Evolutionary conservation across 371 early-diverging fungal genomes (phyloP).

Genomic region (Homolaphlyctis polyrhiza): DNA sequence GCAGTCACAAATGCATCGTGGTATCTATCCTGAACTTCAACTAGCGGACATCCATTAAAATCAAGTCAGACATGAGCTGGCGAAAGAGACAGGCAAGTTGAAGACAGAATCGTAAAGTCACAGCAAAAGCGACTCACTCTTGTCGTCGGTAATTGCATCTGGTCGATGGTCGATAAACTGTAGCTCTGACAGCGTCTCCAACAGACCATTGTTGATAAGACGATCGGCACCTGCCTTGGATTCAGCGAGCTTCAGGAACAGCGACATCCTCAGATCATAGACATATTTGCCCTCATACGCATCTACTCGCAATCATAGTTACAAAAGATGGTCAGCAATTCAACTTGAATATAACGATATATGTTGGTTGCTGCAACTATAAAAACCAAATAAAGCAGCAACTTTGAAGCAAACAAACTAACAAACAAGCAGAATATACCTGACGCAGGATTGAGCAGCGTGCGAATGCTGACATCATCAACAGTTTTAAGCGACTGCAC

Average conservation of each 20-base stretch:
- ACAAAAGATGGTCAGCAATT: conserved; percentile 2
- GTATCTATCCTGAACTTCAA: conserved; percentile 41
- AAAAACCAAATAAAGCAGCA: background rate
- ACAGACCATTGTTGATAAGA: conserved; percentile 65
- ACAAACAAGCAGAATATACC: conserved; percentile 6
- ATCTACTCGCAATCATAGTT: conserved; percentile 9
- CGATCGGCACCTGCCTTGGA: conserved; percentile 68
- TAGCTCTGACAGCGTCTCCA: conserved; percentile 73
- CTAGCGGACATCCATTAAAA: background rate
- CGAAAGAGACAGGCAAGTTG: no score
- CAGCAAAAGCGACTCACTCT: conserved; percentile 12
- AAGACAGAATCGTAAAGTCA: no score
- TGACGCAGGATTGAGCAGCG: conserved; percentile 51
- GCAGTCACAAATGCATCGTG: conserved; percentile 58
- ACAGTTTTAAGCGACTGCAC: conserved; percentile 57
- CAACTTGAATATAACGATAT: background rate
- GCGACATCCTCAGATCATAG: conserved; percentile 76
- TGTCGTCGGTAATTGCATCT: conserved; percentile 19
- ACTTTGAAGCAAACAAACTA: background rate
- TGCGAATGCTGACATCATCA: conserved; percentile 63
- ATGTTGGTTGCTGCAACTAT: no score
- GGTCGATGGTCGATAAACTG: conserved; percentile 66
- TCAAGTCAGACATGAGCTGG: background rate
- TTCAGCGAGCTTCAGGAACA: conserved; percentile 74
- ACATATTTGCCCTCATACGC: conserved; percentile 44